Conservation (phyloP, 495 filamentous ascomycete species). For the Filosporella fistucella region DNA sequence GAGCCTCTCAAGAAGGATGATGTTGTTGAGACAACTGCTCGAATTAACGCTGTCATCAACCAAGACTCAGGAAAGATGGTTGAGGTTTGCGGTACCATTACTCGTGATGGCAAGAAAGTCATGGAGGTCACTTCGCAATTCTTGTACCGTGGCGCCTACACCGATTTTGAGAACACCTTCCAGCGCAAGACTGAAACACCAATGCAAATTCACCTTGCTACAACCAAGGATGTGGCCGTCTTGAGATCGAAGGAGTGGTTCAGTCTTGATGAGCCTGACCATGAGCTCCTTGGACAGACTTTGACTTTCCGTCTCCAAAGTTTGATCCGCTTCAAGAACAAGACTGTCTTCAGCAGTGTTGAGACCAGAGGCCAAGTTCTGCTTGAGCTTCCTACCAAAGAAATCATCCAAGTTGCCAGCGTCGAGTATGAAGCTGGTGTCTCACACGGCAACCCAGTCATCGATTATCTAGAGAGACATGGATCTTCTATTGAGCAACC, state of each 20-base stretch:
- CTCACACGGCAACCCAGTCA: constrained; percentile 93
- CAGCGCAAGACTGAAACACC: constrained; percentile 94
- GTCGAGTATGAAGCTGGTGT: constrained; percentile 87
- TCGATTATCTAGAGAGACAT: constrained; percentile 91
- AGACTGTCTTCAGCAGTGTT: constrained; percentile 85
- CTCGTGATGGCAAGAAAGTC: constrained; percentile 76
- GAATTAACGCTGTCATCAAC: constrained; percentile 97
- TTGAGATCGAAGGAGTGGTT: constrained; percentile 98
- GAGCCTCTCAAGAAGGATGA: constrained; percentile 93
- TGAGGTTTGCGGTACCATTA: constrained; percentile 95
- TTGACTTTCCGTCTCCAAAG: constrained; percentile 94
- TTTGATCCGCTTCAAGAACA: constrained; percentile 90
- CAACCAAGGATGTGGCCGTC: constrained; percentile 87
- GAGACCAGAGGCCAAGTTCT: constrained; percentile 91
- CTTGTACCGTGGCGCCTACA: constrained; percentile 88
- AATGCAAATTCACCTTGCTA: constrained; percentile 84
- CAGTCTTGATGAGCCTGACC: constrained; percentile 63
- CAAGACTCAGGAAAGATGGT: constrained; percentile 99
- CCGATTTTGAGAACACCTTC: constrained; percentile 96
- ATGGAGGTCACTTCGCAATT: constrained; percentile 99
- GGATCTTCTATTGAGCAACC: constrained; percentile 94
- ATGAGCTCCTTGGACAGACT: constrained; percentile 84
- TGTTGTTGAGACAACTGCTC: constrained; percentile 85
- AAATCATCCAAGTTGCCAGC: constrained; percentile 91
- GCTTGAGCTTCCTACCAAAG: constrained; percentile 93